Evolutionary conservation across 2,329 filamentous ascomycete genomes (phyloP).

Genomic region (Colletotrichum viniferum): DNA sequence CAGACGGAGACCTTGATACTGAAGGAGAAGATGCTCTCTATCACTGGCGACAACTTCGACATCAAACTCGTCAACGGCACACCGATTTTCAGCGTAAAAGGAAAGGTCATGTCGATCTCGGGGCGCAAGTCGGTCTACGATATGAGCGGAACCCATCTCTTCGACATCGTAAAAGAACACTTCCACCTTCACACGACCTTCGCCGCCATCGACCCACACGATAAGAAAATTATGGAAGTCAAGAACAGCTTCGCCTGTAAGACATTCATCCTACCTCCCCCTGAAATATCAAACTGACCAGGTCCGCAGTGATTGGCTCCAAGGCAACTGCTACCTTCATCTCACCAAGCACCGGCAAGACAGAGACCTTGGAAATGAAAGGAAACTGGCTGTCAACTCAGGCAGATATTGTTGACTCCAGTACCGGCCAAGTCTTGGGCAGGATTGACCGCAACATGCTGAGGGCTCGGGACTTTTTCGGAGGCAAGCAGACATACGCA

Average conservation of each 20-base stretch:
- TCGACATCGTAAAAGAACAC: slow-evolving; percentile 60
- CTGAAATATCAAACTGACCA: neutral
- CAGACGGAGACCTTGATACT: slow-evolving; percentile 56
- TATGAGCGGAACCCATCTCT: slow-evolving; percentile 56
- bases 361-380: slow-evolving; percentile 58
- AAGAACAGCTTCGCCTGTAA: slow-evolving; percentile 41
- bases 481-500: slow-evolving; percentile 68
- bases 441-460: slow-evolving; percentile 63
- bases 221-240: slow-evolving; percentile 56
- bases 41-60: slow-evolving; percentile 68
- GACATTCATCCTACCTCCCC: neutral
- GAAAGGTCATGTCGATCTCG: slow-evolving; percentile 56
- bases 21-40: slow-evolving; percentile 65
- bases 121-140: slow-evolving; percentile 62
- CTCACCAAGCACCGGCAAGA: slow-evolving; percentile 45
- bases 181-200: slow-evolving; percentile 57
- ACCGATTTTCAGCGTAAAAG: slow-evolving; percentile 60
- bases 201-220: slow-evolving; percentile 48
- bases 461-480: slow-evolving; percentile 61
- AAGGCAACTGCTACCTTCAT: slow-evolving; percentile 63
- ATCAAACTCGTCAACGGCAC: slow-evolving; percentile 60
- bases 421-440: slow-evolving; percentile 56
- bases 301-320: slow-evolving; percentile 49
- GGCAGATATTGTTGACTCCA: slow-evolving; percentile 62
- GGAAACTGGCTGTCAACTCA: slow-evolving; percentile 64